Evolutionary conservation across 2,329 filamentous ascomycete genomes (phyloP), one percentile per base, ranked within the genome.

Genomic region (Claviceps quebecensis): DNA sequence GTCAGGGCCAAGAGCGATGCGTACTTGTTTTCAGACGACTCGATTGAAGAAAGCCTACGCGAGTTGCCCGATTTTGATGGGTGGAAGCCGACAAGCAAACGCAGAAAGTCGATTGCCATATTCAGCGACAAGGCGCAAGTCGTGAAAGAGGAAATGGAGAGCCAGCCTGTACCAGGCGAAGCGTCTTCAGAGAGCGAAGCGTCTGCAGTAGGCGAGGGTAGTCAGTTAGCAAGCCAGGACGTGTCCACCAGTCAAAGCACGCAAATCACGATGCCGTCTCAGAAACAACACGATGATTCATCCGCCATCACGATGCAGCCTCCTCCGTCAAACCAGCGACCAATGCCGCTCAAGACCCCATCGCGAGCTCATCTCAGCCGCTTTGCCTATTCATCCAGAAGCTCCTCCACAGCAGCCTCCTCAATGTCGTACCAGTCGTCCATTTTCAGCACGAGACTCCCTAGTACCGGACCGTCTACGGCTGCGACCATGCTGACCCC

Each of bases 21-120:
- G 1, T 70, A 72, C 51, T 56, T 78, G 17, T 67, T 77, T 58
- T 80, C 77, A 0, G 76, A 80, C 54, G 76, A 79, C 54, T 79
- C 76, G 0, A 67, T 80, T 41, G 76, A 80, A 29, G 76, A 79
- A 52, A 75, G 70, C 0, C 64, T 81, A 19, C 62, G 67, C 26
- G 69, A 68, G 19, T 60, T 81, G 11, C 75, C 76, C 1, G 77
- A 80, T 45, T 62, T 74, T 40, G 71, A 71, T n/a, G 68, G 65
- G 11, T 78, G 75, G 75, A 64, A 68, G 45, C 60, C 65, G 6
- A 52, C 56, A 22, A 46, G 57, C 5, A 72, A 70, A 53, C 56
- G 61, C 0, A 63, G 59, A 44, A 69, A 65, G 53, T 59, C 66
- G 1, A 64, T 74, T 17, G 58, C 64, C 2, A 69, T 79, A 5